These are phyloP conservation scores for Funneliformis mosseae DNA, from an alignment of 192 early-diverging fungal genomes.

Conservation along the genomic window DNA sequence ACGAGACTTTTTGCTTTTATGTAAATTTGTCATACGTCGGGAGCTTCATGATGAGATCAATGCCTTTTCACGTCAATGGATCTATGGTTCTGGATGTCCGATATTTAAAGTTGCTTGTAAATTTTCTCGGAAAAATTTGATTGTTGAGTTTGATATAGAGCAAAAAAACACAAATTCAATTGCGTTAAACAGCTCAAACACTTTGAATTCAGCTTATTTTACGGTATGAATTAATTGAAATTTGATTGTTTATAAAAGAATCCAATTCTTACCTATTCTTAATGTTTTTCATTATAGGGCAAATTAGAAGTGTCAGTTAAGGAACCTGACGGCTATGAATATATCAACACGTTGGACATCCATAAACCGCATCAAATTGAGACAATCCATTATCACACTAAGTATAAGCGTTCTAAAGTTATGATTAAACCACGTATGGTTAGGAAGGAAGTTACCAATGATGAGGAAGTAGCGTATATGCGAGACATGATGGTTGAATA, in stretches of 20 bases:
- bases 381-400: constrained; percentile 95
- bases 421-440: constrained; percentile 53
- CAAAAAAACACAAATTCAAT: constrained; percentile 68
- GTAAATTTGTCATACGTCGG: constrained; percentile 84
- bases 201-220: constrained; percentile 1
- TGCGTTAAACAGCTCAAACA: neutral
- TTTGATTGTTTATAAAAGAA: neutral
- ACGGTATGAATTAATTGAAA: neutral
- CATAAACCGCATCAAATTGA: constrained; percentile 72
- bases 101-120: constrained; percentile 78
- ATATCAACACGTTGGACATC: constrained; percentile 84
- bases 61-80: constrained; percentile 91
- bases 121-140: constrained; percentile 96
- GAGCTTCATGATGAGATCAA: constrained; percentile 61
- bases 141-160: constrained; percentile 85
- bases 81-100: constrained; percentile 89
- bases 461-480: constrained; percentile 40
- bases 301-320: constrained; percentile 76
- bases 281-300: constrained; percentile 50
- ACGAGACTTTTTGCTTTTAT: constrained; percentile 73
- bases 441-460: constrained; percentile 72
- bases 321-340: constrained; percentile 82
- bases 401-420: constrained; percentile 79
- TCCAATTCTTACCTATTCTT: constrained; percentile 1
- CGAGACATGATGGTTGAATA: neutral